Percentiles rank a stretch among this genome's conserved stretches.
phyloP scores from a whole-genome alignment of 192 early-diverging fungal species.

The Entomortierella chlamydospora region DNA sequence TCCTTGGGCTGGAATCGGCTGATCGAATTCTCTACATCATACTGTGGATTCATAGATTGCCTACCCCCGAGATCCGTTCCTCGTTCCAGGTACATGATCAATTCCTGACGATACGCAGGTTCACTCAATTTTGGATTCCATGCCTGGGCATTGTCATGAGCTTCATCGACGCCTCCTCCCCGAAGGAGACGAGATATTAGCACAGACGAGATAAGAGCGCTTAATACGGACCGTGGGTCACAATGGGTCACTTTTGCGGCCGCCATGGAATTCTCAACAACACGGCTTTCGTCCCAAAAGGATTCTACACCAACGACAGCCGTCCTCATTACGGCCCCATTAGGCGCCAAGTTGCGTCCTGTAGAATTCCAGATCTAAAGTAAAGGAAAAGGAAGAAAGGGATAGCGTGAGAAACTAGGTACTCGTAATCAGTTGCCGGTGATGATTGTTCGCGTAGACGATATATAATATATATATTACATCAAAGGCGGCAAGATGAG shows the following conservation, averaged over 20 bases:
- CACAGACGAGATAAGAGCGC: slow-evolving; percentile 41
- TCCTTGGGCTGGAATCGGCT: slow-evolving; percentile 26
- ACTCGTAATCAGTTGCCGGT: too few relatives aligned
- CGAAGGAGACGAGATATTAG: slow-evolving; percentile 52
- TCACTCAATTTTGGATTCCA: slow-evolving; percentile 24
- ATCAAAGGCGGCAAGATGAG: slow-evolving; percentile 55
- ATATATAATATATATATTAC: slow-evolving; percentile 2
- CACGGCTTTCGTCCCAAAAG: slow-evolving; percentile 56
- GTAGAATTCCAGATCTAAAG: slow-evolving; percentile 39
- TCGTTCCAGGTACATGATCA: slow-evolving; percentile 26
- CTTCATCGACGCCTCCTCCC: slow-evolving; percentile 21
- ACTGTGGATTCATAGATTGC: slow-evolving; percentile 20
- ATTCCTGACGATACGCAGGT: slow-evolving; percentile 7
- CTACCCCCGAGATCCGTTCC: slow-evolving; percentile 22
- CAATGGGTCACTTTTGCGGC: slow-evolving; percentile 59
- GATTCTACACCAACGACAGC: slow-evolving; percentile 43
- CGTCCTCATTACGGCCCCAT: slow-evolving; percentile 57
- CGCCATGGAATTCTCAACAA: slow-evolving; percentile 48
- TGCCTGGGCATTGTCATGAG: not conserved
- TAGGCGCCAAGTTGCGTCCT: slow-evolving; percentile 47
- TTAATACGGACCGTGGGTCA: slow-evolving; percentile 53
- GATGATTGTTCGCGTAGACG: too few relatives aligned
- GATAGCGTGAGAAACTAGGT: too few relatives aligned
- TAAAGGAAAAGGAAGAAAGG: not conserved
- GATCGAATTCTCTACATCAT: slow-evolving; percentile 2